Conservation (phyloP, 2,329 filamentous ascomycete genomes). For the Alternaria sp. region DNA sequence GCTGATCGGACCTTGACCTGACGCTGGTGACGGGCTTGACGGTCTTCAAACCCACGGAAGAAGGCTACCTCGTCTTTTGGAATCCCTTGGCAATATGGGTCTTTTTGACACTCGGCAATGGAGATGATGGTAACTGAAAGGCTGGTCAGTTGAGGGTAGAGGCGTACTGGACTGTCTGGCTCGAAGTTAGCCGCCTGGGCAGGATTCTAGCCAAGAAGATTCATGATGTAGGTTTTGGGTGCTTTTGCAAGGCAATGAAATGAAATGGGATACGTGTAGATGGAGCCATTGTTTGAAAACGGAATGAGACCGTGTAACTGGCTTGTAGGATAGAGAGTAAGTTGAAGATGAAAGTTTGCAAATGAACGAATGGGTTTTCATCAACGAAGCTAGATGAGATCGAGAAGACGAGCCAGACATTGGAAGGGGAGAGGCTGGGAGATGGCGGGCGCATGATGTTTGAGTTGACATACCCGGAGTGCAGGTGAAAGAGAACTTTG, state of each 20-base stretch:
- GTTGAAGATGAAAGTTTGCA: neutral
- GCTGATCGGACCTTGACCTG: constrained; percentile 1
- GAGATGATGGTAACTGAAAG: neutral
- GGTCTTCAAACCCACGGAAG: neutral
- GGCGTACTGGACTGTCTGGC: neutral
- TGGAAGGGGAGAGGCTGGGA: constrained; percentile 8
- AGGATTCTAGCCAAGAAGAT: neutral
- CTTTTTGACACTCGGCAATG: neutral
- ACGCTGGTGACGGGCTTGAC: neutral
- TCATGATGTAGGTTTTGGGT: neutral
- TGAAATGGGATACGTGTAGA: neutral
- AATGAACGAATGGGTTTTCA: neutral
- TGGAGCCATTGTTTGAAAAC: rapidly evolving
- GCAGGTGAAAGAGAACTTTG: constrained; percentile 16
- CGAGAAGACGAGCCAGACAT: neutral
- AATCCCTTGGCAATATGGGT: neutral
- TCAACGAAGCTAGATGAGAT: neutral
- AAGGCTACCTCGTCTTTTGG: neutral
- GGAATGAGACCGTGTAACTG: neutral
- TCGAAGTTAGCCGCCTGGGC: neutral
- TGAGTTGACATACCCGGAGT: constrained; percentile 24
- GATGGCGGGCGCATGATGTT: neutral
- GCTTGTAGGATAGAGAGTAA: neutral
- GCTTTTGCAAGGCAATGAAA: neutral
- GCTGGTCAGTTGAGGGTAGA: neutral